Conservation (phyloP, 176 grass and related monocot species). For the Avena insularis region DNA sequence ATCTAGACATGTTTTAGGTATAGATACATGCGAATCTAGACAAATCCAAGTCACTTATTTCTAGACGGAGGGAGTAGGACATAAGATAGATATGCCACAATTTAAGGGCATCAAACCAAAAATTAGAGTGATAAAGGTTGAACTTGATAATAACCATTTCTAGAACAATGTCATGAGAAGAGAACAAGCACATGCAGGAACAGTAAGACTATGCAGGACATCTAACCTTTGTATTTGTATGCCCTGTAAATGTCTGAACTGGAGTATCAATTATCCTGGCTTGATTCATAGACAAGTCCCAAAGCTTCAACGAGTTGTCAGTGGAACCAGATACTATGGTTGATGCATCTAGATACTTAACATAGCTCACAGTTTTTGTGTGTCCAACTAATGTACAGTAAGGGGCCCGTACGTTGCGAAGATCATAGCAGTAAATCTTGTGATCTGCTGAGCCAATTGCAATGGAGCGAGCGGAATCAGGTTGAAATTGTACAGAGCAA, state of each 20-base stretch:
- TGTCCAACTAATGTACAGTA: slow-evolving; percentile 76
- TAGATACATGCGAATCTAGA: too few species aligned
- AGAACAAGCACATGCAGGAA: slow-evolving; percentile 1
- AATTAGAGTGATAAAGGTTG: background rate
- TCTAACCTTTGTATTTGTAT: slow-evolving; percentile 94
- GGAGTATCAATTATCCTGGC: slow-evolving; percentile 65
- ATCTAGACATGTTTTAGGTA: too few species aligned
- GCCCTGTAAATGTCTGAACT: slow-evolving; percentile 87
- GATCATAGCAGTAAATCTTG: slow-evolving; percentile 96
- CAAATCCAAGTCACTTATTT: too few species aligned
- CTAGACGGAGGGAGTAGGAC: background rate
- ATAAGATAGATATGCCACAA: background rate
- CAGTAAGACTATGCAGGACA: background rate
- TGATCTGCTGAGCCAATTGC: slow-evolving; percentile 96
- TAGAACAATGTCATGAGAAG: slow-evolving; percentile 5
- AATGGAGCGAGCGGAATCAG: slow-evolving; percentile 76
- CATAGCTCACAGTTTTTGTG: slow-evolving; percentile 95
- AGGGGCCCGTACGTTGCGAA: slow-evolving; percentile 80
- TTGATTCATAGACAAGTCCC: slow-evolving; percentile 71
- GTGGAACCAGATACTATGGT: slow-evolving; percentile 87
- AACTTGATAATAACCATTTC: slow-evolving; percentile 31
- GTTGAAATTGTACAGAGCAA: slow-evolving; percentile 95
- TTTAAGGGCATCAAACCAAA: slow-evolving; percentile 1
- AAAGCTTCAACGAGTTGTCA: slow-evolving; percentile 89
- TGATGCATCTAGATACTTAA: slow-evolving; percentile 81